phyloP scores from a whole-genome alignment of 1,284 basidiomycete species.

The Ceratobasidium sp. region DNA sequence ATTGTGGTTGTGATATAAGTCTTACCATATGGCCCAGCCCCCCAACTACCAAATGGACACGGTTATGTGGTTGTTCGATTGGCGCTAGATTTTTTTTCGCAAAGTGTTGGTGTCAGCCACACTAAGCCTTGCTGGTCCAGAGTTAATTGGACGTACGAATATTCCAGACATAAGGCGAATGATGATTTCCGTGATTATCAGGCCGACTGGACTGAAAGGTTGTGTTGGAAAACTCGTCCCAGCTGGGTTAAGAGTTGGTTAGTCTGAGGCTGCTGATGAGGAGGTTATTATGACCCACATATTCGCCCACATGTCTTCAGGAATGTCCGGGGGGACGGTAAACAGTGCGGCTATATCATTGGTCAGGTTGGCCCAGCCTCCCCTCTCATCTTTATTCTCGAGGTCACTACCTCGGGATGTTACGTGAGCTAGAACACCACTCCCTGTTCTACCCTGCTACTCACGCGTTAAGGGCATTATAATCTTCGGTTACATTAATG shows the following conservation, averaged over 20 bases:
- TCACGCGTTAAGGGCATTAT: constrained; percentile 25
- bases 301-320: constrained; percentile 16
- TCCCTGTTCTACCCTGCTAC: background rate
- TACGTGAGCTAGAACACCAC: background rate
- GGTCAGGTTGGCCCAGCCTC: constrained; percentile 33
- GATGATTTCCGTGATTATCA: background rate
- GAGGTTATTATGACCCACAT: background rate
- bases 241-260: constrained; percentile 13
- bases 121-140: too few relatives aligned
- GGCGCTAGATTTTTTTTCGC: constrained; percentile 3
- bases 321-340: constrained; percentile 17
- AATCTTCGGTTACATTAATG: constrained; percentile 14
- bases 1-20: background rate
- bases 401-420: background rate
- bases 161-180: constrained; percentile 9
- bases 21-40: constrained; percentile 45
- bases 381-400: background rate
- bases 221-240: constrained; percentile 47
- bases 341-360: constrained; percentile 31
- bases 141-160: constrained; percentile 10
- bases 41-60: constrained; percentile 39
- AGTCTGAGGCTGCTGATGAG: background rate
- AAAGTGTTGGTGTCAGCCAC: background rate
- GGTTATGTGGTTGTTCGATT: constrained; percentile 45
- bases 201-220: constrained; percentile 39